Percentiles rank a stretch among this genome's conserved stretches.
These are phyloP conservation scores for Gentiana macrophylla DNA, from an alignment of 257 asterid species.

Conservation along the genomic window DNA sequence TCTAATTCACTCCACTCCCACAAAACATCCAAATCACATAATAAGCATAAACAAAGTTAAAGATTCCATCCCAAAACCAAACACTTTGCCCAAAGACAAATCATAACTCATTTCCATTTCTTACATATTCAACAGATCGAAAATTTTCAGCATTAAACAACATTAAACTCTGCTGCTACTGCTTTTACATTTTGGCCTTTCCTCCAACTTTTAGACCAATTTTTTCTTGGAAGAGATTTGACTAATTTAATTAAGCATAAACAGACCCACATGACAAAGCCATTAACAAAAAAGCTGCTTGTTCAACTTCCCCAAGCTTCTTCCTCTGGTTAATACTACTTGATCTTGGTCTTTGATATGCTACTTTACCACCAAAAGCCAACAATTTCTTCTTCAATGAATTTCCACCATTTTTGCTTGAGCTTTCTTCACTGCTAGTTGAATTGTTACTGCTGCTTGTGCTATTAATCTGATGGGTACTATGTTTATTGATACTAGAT, in stretches of 20 bases:
- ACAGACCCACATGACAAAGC: conserved; percentile 85
- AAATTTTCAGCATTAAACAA: too few relatives aligned
- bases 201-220: too few relatives aligned
- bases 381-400: conserved; percentile 39
- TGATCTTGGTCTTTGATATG: conserved; percentile 73
- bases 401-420: conserved; percentile 21
- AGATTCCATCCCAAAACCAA: too few relatives aligned
- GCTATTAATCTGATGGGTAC: conserved; percentile 1
- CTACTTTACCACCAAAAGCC: conserved; percentile 60
- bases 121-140: too few relatives aligned
- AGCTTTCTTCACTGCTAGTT: conserved; percentile 44
- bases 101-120: too few relatives aligned
- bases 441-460: conserved; percentile 27
- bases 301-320: conserved; percentile 79
- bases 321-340: conserved; percentile 31
- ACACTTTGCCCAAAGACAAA: too few relatives aligned
- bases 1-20: too few relatives aligned
- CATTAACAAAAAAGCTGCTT: conserved; percentile 82
- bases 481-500: conserved; percentile 8
- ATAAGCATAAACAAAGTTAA: too few relatives aligned
- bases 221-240: too few relatives aligned
- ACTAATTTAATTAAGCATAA: conserved; percentile 34
- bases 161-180: too few relatives aligned
- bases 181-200: too few relatives aligned
- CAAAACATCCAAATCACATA: too few relatives aligned